Percentiles rank a stretch among this genome's conserved stretches.
Conservation (phyloP, 2,329 filamentous ascomycete genomes). For the Exophiala lecanii-corni region DNA sequence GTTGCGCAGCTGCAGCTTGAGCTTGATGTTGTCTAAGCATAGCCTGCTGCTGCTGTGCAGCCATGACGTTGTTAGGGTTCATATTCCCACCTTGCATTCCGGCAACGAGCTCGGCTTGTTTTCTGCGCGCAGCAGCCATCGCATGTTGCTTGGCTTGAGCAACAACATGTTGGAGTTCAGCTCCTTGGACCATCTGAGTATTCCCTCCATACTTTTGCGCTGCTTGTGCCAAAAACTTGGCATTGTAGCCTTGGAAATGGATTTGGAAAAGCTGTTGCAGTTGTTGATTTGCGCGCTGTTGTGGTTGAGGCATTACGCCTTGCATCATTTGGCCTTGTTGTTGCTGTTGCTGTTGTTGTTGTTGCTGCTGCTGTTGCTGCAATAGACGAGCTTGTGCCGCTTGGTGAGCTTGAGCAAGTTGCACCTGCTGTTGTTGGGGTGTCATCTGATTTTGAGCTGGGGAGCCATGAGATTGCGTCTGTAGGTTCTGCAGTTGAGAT, state of each 20-base stretch:
- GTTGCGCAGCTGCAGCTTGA: constrained; percentile 9
- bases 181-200: constrained; percentile 18
- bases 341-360: constrained; percentile 19
- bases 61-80: constrained; percentile 6
- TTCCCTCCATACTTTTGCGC: constrained; percentile 24
- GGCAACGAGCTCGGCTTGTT: constrained; percentile 12
- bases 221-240: constrained; percentile 17
- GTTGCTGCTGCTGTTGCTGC: constrained; percentile 24
- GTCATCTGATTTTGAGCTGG: constrained; percentile 29
- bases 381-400: constrained; percentile 21
- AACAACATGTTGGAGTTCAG: constrained; percentile 18
- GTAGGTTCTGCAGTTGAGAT: constrained; percentile 31
- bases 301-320: constrained; percentile 22
- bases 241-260: constrained; percentile 12
- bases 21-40: constrained; percentile 14
- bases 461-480: constrained; percentile 13
- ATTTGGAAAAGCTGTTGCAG: constrained; percentile 22
- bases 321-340: constrained; percentile 20
- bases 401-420: constrained; percentile 26
- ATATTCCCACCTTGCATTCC: constrained; percentile 5
- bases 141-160: constrained; percentile 18
- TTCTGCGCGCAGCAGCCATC: constrained; percentile 13
- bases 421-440: constrained; percentile 26
- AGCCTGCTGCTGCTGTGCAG: constrained; percentile 11
- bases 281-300: constrained; percentile 23